phyloP scores from a whole-genome alignment of 2,329 filamentous ascomycete genomes.

The Aspergillus sp. region DNA sequence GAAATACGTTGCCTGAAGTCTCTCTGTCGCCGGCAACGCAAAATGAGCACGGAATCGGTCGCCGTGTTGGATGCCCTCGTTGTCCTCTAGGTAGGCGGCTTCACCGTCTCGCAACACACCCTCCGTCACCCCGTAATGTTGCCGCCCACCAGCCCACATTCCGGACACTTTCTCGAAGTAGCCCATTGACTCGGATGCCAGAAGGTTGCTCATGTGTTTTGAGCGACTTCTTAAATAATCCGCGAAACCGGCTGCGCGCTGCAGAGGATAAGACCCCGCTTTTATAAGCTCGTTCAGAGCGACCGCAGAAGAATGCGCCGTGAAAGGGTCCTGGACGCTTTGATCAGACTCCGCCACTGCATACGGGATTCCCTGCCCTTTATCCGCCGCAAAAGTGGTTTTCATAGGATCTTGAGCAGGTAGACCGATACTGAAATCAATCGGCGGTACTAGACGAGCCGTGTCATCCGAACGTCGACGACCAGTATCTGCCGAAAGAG shows the following conservation, averaged over 20 bases:
- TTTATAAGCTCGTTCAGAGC: slow-evolving; percentile 50
- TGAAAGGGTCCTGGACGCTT: slow-evolving; percentile 11
- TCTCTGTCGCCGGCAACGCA: slow-evolving; percentile 73
- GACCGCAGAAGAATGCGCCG: slow-evolving; percentile 33
- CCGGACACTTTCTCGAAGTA: slow-evolving; percentile 95
- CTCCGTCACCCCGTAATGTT: slow-evolving; percentile 73
- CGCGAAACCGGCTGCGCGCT: slow-evolving; percentile 72
- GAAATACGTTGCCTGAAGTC: slow-evolving; percentile 80
- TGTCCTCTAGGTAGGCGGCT: slow-evolving; percentile 46
- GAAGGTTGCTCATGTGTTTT: slow-evolving; percentile 67
- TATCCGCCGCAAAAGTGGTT: slow-evolving; percentile 2
- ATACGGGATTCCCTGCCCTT: slow-evolving; percentile 10
- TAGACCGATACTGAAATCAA: background rate
- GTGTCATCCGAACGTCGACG: slow-evolving; percentile 28
- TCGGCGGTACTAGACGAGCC: slow-evolving; percentile 18
- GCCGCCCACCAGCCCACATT: slow-evolving; percentile 88
- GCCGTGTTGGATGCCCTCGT: slow-evolving; percentile 45
- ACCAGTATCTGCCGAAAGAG: slow-evolving; percentile 16
- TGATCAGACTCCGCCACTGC: slow-evolving; percentile 16
- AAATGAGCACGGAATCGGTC: slow-evolving; percentile 81
- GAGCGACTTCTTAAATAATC: slow-evolving; percentile 72
- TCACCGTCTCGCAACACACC: slow-evolving; percentile 57
- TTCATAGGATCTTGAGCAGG: background rate
- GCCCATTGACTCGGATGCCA: slow-evolving; percentile 87
- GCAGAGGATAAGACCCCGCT: slow-evolving; percentile 65